phyloP scores from a whole-genome alignment of 805 yeast genomes.

The Metschnikowia cubensis region DNA sequence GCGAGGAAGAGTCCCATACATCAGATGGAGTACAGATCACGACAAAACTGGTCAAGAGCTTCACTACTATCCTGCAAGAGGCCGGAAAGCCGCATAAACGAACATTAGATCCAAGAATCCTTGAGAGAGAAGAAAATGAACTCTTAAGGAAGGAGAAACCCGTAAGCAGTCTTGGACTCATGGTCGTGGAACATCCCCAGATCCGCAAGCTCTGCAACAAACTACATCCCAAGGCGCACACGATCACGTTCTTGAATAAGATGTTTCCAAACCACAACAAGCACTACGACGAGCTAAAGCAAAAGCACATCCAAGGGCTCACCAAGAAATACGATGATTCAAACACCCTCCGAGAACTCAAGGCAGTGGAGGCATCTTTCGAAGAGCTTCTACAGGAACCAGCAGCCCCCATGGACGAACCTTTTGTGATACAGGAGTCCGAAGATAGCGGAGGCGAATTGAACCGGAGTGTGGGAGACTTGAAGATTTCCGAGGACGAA shows the following conservation, averaged over 20 bases:
- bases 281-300: conserved; percentile 5
- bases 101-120: conserved; percentile 5
- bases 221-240: conserved; percentile 6
- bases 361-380: background rate
- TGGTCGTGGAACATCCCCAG: conserved; percentile 16
- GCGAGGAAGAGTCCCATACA: background rate
- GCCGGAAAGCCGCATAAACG: background rate
- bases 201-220: conserved; percentile 11
- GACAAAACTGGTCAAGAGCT: background rate
- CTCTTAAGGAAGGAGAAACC: background rate
- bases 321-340: conserved; percentile 5
- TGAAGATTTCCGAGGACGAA: conserved; percentile 11
- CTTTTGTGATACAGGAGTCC: conserved; percentile 14
- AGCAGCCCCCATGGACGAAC: conserved; percentile 15
- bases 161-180: background rate
- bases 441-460: conserved; percentile 18
- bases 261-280: conserved; percentile 10
- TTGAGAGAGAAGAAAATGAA: background rate
- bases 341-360: background rate
- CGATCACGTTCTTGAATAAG: conserved; percentile 12
- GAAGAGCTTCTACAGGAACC: conserved; percentile 4
- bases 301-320: background rate
- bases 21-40: background rate
- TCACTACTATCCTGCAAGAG: background rate
- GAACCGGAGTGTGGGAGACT: conserved; percentile 18